Evolutionary conservation across 1,139 yeast genomes (phyloP), one percentile per base, ranked within the genome.

Genomic region (Debaryomyces fabryi): DNA sequence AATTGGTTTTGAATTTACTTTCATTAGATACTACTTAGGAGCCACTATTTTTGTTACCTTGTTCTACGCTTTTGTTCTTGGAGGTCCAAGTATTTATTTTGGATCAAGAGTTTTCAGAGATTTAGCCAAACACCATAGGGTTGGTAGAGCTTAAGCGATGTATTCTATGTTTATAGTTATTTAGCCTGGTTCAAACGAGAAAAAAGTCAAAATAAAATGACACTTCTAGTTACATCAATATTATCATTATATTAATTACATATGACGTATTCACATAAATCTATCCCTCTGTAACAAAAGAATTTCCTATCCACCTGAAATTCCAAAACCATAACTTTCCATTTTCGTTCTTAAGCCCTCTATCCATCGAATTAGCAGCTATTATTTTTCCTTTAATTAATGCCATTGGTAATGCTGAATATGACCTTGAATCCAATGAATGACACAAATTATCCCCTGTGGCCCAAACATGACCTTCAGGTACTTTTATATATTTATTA

Each of bases 381-480:
- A 86, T 79, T 10, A 93, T 85, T 60, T 88, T 90, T 0, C 99
- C 99, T 56, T 85, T 85, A 9, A 93, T 85, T 32, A 93, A 71
- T 0, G 85, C 98, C 83, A 90, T 77, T 1, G 99, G 99, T 34
- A 93, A 69, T 20, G 86, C 91, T 23, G 93, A 89, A 63, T 93
- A 93, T 0, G 91, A 82, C 55, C 99, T 72, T 6, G 97, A 90
- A 59, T 95, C 99, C 47, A 92, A 71, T n/a, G 97, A 88, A 57
- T 86, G 91, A 36, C 90, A 79, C 49, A 93, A 67, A 61, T 93
- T 93, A 62, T 93, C 99, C 1, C 99, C 99, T 0, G 97, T 90
- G 4, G 92, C 86, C 98, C 98, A 95, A 41, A 91, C 90, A 67
- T 95, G 99, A 3, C 99, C 99, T 49, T 83, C 82, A 0, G 96